Base-by-base conservation (phyloP, 257 asterid genomes). In the Scutellaria baicalensis region DNA sequence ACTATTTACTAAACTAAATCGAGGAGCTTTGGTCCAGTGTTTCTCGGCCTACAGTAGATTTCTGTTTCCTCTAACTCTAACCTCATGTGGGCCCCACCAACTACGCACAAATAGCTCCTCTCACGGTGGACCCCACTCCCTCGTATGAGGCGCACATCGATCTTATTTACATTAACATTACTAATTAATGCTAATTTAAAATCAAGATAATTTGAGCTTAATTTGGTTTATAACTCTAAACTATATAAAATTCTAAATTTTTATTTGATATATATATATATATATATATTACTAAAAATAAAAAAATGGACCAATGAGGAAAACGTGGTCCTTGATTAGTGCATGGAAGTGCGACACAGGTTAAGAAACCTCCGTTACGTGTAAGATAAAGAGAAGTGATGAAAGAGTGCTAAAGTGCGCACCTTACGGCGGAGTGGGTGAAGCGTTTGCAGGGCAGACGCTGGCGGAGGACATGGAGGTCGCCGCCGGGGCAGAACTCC, bases 401-500 rank as follows among this genome's bases (percentile, higher is more conserved):
- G 39, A 20, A 17, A 18, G 54, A 62, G 17, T 10, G 5, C 1
- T 10, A 31, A 18, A 11, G 8, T 38, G 74, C 72, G 77, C 21
- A 92, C 98, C 98, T 88, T 79, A 88, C 96, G 42, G 95, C 90
- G 72, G 93, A 84, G 54, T 84, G 87, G 6, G 91, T 84, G 88
- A 90, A 92, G 54, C 97, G 91, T 78, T 88, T 90, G 16, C 79
- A 66, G 7, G 97, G 95, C 78, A 89, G 98, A 9, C 93, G 92
- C 77, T 89, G 98, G 23, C 98, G 95, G 85, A 92, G 92, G 47
- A 90, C 92, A 67, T 92, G 98, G 40, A 92, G 85, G 77, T 92
- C 98, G 39, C 98, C 98, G 70, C 97, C 98, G 77, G 98, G 94
- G 68, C 97, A 89, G 70, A 90, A 89, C 75, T 92, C 98, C 21